Evolutionary conservation across 2,329 filamentous ascomycete genomes (phyloP).

Genomic region (Paraphoma chrysanthemicola): DNA sequence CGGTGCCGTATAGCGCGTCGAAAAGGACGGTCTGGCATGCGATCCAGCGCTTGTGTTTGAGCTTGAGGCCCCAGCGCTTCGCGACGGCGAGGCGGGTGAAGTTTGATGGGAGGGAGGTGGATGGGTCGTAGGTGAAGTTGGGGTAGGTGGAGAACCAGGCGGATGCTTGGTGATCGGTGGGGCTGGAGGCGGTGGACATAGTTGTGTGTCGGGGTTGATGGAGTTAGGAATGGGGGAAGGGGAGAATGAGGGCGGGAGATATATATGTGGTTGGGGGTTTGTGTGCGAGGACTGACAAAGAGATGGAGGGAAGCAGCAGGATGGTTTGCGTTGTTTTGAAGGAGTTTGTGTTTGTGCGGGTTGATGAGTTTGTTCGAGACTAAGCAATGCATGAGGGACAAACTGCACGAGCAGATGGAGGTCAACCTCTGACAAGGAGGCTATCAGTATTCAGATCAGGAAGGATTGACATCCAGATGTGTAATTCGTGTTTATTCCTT

Average conservation of each 20-base stretch:
- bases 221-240: too few relatives aligned
- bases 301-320: too few relatives aligned
- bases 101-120: constrained; percentile 4
- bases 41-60: constrained; percentile 5
- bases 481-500: too few relatives aligned
- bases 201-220: neutral
- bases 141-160: constrained; percentile 11
- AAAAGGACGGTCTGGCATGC: constrained; percentile 10
- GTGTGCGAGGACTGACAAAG: too few relatives aligned
- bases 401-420: neutral
- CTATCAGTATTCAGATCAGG: too few relatives aligned
- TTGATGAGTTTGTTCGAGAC: neutral
- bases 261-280: too few relatives aligned
- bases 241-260: too few relatives aligned
- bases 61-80: constrained; percentile 4
- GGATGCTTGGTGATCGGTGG: neutral
- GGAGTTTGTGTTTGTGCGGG: too few relatives aligned
- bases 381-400: neutral
- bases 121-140: constrained; percentile 8
- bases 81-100: constrained; percentile 13
- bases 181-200: neutral
- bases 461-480: too few relatives aligned
- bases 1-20: constrained; percentile 6
- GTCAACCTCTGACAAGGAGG: too few relatives aligned
- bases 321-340: neutral